A percentile compares a stretch with the other conserved stretches of the same genome.
phyloP scores from a whole-genome alignment of 345 rosid genomes.

The Syzygium grande region DNA sequence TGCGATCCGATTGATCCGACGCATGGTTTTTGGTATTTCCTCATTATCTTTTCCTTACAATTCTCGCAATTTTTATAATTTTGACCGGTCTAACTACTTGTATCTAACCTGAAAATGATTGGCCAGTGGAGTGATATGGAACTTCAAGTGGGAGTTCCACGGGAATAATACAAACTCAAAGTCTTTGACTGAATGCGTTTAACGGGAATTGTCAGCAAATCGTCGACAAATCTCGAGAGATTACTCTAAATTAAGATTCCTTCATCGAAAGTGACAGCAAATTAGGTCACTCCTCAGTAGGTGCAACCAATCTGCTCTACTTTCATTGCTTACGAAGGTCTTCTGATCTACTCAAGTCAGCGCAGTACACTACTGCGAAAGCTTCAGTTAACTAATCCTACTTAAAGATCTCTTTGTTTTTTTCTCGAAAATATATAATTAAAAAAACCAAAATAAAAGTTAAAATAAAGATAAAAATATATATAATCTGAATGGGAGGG shows the following conservation, averaged over 20 bases:
- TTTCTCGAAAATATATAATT: neutral
- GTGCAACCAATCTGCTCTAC: neutral
- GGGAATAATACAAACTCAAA: neutral
- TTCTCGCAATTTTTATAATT: neutral
- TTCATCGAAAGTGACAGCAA: conserved; percentile 22
- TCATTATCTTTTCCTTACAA: neutral
- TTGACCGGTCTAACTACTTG: neutral
- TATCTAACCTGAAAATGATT: neutral
- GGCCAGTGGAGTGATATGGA: neutral
- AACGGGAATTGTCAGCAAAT: conserved; percentile 21
- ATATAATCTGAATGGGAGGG: neutral
- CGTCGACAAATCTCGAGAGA: conserved; percentile 30
- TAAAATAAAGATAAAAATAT: neutral
- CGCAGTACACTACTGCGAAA: conserved; percentile 7
- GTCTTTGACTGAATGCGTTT: neutral
- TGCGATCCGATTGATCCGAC: neutral
- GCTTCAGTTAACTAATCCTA: neutral
- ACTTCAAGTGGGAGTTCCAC: conserved; percentile 5
- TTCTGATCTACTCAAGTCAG: conserved; percentile 1
- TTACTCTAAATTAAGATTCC: conserved; percentile 8
- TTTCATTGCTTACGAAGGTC: neutral
- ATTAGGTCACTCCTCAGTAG: neutral
- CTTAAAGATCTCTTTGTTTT: neutral
- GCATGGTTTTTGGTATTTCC: neutral
- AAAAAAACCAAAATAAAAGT: neutral